Base-by-base conservation (phyloP, 2,329 filamentous ascomycete genomes). In the Penicillium frequentans region DNA sequence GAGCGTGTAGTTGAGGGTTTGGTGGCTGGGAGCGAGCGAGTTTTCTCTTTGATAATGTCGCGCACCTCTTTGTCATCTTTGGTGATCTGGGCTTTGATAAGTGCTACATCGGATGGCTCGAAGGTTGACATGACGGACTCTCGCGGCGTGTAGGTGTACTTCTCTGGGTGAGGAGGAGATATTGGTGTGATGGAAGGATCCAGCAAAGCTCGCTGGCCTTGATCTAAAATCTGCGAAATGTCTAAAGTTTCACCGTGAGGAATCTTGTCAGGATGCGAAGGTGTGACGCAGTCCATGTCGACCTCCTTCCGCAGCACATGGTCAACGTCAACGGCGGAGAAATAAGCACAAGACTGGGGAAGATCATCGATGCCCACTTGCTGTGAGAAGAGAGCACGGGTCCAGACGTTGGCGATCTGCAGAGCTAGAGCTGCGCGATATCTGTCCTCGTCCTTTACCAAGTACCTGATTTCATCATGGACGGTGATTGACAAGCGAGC, bases 221-320 rank as follows among this genome's bases (percentile, higher is more conserved):
- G 95, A 1, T 82, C 82, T 2, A 99, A 84, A 1, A 99, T 82
- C n/a, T 87, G 75, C 3, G 75, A 71, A 54, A 99, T 96, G 70
- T 96, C 93, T 9, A 99, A 74, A 59, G 86, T 92, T 75, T 98
- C 93, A 35, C 96, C 95, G 1, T 87, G 89, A 0, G 90, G 83
- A 43, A 99, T 98, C 29, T 88, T 82, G 0, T 83, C 82, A 0
- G 84, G 83, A 73, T 99, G 90, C 44, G 90, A 95, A 1, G 95
- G 95, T 0, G 95, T 99, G 44, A 98, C 77, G 72, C 95, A 99
- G 69, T 96, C 90, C 91, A 99, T 96, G 73, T 99, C 90, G 4
- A 99, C 96, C 75, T 99, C 95, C 73, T 99, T 99, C 51, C 95
- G 86, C n/a, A 99, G 81, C 3, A 99, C 93, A 66, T 91, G 88